These are phyloP conservation scores for Yamadazyma taylorii DNA, from an alignment of 1,139 yeast species.

Conservation along the genomic window DNA sequence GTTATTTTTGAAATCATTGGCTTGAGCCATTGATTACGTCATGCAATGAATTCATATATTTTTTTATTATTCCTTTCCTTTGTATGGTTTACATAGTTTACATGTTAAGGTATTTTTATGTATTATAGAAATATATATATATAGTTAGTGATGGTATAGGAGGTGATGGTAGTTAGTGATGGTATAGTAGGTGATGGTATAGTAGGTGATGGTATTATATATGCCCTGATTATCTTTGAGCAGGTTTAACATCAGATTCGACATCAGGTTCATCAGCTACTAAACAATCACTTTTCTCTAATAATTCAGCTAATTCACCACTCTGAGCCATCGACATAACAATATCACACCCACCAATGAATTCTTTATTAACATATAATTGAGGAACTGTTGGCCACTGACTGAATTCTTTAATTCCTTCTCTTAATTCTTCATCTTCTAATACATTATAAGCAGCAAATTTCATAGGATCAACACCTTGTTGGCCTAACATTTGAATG, in stretches of 20 bases:
- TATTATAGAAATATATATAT: too few relatives aligned
- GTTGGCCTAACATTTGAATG: slow-evolving; percentile 89
- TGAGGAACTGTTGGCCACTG: slow-evolving; percentile 95
- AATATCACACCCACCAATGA: slow-evolving; percentile 97
- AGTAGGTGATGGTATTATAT: too few relatives aligned
- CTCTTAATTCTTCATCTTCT: slow-evolving; percentile 90
- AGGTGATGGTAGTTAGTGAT: too few relatives aligned
- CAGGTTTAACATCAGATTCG: slow-evolving; percentile 39
- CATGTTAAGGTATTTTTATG: too few relatives aligned
- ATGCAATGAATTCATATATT: too few relatives aligned
- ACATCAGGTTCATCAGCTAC: slow-evolving; percentile 65
- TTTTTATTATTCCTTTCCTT: too few relatives aligned
- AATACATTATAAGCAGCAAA: slow-evolving; percentile 97
- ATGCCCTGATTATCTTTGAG: slow-evolving; percentile 23
- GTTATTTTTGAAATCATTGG: too few relatives aligned
- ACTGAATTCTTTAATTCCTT: slow-evolving; percentile 91
- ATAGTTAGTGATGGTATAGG: too few relatives aligned
- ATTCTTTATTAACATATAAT: slow-evolving; percentile 71
- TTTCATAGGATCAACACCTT: slow-evolving; percentile 94
- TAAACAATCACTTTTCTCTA: slow-evolving; percentile 77
- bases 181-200: too few relatives aligned
- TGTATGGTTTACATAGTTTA: too few relatives aligned
- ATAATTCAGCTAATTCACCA: slow-evolving; percentile 86
- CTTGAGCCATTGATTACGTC: too few relatives aligned
- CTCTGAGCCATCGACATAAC: slow-evolving; percentile 85